Evolutionary conservation across 1,284 basidiomycete genomes (phyloP), one percentile per base, ranked within the genome.

Genomic region (Mycena sp.): DNA sequence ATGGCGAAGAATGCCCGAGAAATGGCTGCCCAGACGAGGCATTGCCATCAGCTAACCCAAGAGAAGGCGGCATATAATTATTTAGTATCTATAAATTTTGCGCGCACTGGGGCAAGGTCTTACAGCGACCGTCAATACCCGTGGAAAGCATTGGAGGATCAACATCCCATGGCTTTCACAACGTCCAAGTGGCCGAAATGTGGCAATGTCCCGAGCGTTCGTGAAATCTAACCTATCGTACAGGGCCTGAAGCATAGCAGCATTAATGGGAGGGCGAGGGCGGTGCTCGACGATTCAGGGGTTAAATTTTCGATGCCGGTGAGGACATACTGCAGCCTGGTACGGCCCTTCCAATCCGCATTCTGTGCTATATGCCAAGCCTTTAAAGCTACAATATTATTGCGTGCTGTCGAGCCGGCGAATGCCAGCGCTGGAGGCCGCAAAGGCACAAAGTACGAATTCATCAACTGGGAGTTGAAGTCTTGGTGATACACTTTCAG

Each of bases 291-390:
- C 69, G 3, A 60, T 49, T 30, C 28, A 2, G 76, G 77, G 5
- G 73, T 52, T 2, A 71, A 55, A 21, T 70, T 70, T 7, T 67
- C 46, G 14, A 71, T 69, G 6, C 73, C 75, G 11, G 64, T 57
- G 0, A 77, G 41, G 0, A 75, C 57, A 6, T 71, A 64, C 1
- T 50, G 49, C 1, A 78, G 67, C 1, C 61, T 65, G 1, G 52
- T 9, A 4, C 68, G 56, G 1, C 73, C 74, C 3, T 69, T 46
- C 74, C 73, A 79, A 0, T 52, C n/a, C 2, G 46, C 50, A 19
- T 67, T 58, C 29, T 77, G 68, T 0, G 60, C 28, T 9, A 64
- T 41, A 51, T 79, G 77, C 73, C 73, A 77, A 4, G 73, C 70
- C 41, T 70, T 71, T 1, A 79, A 45, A 4, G 61, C 73, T 10